These are phyloP conservation scores for Coleophoma cylindrospora DNA, from an alignment of 2,329 filamentous ascomycete species.

Conservation along the genomic window DNA sequence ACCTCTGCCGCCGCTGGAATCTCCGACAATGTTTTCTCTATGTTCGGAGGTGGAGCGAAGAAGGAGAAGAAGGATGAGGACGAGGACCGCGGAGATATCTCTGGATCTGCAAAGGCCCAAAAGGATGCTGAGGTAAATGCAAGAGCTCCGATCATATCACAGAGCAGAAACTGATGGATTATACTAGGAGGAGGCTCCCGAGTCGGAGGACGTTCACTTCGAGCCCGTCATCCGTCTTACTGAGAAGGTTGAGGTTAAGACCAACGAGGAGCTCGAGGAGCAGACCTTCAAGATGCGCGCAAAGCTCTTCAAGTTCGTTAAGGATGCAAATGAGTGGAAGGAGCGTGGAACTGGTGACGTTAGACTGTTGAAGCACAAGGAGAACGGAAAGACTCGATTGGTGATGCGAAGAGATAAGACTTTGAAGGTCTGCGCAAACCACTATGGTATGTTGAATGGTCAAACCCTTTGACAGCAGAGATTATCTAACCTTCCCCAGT, in stretches of 20 bases:
- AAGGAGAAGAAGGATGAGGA: slow-evolving; percentile 88
- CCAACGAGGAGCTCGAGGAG: slow-evolving; percentile 97
- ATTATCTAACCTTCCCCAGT: slow-evolving; percentile 49
- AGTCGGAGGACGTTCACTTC: slow-evolving; percentile 93
- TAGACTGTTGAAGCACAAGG: slow-evolving; percentile 95
- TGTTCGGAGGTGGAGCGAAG: slow-evolving; percentile 97
- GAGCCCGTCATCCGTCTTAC: slow-evolving; percentile 94
- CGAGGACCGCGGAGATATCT: slow-evolving; percentile 79
- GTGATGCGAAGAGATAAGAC: slow-evolving; percentile 99
- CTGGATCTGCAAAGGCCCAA: slow-evolving; percentile 81
- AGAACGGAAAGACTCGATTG: slow-evolving; percentile 94
- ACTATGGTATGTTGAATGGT: slow-evolving; percentile 72
- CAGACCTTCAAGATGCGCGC: slow-evolving; percentile 99
- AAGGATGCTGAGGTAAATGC: slow-evolving; percentile 40
- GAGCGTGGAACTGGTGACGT: slow-evolving; percentile 97
- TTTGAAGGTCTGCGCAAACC: slow-evolving; percentile 99
- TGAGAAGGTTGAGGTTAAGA: slow-evolving; percentile 95
- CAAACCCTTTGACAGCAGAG: neutral
- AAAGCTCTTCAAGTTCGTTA: slow-evolving; percentile 98
- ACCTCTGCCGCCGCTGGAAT: slow-evolving; percentile 34
- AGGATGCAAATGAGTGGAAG: slow-evolving; percentile 94
- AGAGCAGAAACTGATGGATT: slow-evolving; percentile 10
- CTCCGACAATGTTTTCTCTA: slow-evolving; percentile 76
- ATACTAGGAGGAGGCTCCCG: slow-evolving; percentile 64
- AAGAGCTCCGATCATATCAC: neutral